These are phyloP conservation scores for Aspergillus bertholletiae DNA, from an alignment of 495 filamentous ascomycete genomes.

Conservation along the genomic window DNA sequence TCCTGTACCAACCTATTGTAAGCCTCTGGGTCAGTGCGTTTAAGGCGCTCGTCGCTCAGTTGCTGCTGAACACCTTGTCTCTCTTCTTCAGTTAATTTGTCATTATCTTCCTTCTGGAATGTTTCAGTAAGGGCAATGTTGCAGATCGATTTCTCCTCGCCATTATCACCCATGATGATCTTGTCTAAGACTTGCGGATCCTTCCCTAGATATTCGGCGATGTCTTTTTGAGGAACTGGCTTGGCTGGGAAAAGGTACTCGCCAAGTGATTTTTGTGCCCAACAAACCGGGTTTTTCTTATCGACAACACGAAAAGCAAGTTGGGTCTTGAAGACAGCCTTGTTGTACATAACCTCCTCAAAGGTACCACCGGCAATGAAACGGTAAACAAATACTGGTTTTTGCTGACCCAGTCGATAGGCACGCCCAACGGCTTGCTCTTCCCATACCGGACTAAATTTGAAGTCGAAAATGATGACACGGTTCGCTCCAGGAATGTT, in stretches of 20 bases:
- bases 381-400: slow-evolving; percentile 85
- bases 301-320: slow-evolving; percentile 78
- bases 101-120: slow-evolving; percentile 53
- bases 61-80: slow-evolving; percentile 40
- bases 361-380: slow-evolving; percentile 76
- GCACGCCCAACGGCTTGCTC: slow-evolving; percentile 86
- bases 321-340: slow-evolving; percentile 74
- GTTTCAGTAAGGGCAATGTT: slow-evolving; percentile 55
- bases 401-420: slow-evolving; percentile 82
- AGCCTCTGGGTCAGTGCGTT: slow-evolving; percentile 40
- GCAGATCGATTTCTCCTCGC: slow-evolving; percentile 39
- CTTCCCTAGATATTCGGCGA: slow-evolving; percentile 52
- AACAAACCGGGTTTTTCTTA: slow-evolving; percentile 66
- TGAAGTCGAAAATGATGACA: slow-evolving; percentile 82
- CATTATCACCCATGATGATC: slow-evolving; percentile 44
- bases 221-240: slow-evolving; percentile 46
- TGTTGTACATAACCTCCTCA: slow-evolving; percentile 68
- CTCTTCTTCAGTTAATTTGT: slow-evolving; percentile 56
- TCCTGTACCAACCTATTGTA: slow-evolving; percentile 23
- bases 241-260: slow-evolving; percentile 59
- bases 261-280: slow-evolving; percentile 41
- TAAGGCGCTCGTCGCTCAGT: slow-evolving; percentile 40
- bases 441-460: slow-evolving; percentile 76
- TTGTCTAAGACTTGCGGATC: slow-evolving; percentile 68
- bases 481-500: slow-evolving; percentile 86